Evolutionary conservation across 192 early-diverging fungal genomes (phyloP).

Genomic region (Coemansia sp.): DNA sequence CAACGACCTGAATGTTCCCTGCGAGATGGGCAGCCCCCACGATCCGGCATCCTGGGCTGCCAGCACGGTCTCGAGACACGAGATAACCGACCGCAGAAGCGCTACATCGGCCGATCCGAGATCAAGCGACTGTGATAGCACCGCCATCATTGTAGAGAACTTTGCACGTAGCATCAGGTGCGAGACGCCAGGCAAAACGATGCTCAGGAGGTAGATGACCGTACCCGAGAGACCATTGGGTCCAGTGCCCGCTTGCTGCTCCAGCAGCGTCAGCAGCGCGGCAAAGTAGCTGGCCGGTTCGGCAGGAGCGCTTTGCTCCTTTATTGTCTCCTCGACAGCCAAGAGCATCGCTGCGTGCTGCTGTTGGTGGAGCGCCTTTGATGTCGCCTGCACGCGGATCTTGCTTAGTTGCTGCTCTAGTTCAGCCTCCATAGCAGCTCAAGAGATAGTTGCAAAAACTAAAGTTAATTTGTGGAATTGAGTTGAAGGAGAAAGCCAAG

Average conservation of each 20-base stretch:
- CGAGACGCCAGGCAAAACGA: constrained; percentile 68
- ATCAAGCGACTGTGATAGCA: constrained; percentile 57
- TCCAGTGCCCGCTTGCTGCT: constrained; percentile 56
- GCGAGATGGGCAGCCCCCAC: constrained; percentile 69
- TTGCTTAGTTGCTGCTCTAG: constrained; percentile 47
- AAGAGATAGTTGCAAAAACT: neutral
- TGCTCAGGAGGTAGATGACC: constrained; percentile 77
- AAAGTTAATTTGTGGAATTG: neutral
- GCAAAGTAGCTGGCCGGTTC: constrained; percentile 89
- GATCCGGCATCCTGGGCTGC: constrained; percentile 69
- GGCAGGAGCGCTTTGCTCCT: constrained; percentile 66
- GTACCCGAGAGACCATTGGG: constrained; percentile 59
- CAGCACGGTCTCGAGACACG: constrained; percentile 77
- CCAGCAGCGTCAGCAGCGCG: constrained; percentile 71
- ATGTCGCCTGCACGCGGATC: constrained; percentile 62
- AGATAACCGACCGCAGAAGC: constrained; percentile 72
- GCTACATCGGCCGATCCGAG: constrained; percentile 74
- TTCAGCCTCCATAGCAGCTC: constrained; percentile 28
- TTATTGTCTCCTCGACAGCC: constrained; percentile 77
- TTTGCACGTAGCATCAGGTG: constrained; percentile 60
- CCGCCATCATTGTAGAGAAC: constrained; percentile 61
- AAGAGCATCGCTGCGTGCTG: constrained; percentile 69
- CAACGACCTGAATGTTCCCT: constrained; percentile 71
- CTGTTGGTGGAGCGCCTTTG: constrained; percentile 83
- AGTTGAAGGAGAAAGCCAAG: neutral